Conservation (phyloP, 805 yeast species). For the Nakazawaea populi region DNA sequence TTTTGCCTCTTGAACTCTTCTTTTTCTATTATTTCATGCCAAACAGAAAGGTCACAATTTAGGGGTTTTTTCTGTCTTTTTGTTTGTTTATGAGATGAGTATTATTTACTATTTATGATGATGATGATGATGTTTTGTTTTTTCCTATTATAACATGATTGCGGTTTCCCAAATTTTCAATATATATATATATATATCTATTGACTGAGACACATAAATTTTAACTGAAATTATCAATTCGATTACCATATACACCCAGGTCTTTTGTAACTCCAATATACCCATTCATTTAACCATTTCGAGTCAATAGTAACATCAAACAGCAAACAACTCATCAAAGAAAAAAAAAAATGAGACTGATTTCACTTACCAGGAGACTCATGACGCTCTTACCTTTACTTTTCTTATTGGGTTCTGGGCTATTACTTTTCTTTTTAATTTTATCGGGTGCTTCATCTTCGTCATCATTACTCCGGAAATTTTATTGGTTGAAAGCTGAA, state of each 20-base stretch:
- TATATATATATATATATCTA: too few relatives aligned
- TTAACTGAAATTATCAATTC: too few relatives aligned
- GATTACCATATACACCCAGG: background rate
- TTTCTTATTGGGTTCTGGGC: constrained; percentile 7
- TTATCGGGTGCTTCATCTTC: constrained; percentile 56
- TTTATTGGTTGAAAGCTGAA: constrained; percentile 79
- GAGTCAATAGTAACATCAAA: background rate
- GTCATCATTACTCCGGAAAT: constrained; percentile 48
- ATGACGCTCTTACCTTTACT: constrained; percentile 5
- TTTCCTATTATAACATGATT: background rate
- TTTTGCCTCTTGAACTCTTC: too few relatives aligned
- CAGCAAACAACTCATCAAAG: too few relatives aligned
- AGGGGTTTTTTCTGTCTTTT: background rate
- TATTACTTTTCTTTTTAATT: constrained; percentile 47
- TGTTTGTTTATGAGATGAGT: background rate
- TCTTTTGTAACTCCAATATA: background rate
- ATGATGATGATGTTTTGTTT: too few relatives aligned
- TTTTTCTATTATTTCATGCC: too few relatives aligned
- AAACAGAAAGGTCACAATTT: too few relatives aligned
- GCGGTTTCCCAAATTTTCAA: constrained; percentile 2
- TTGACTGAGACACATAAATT: too few relatives aligned
- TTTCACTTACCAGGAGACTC: constrained; percentile 5
- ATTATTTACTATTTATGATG: too few relatives aligned
- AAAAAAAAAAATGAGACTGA: background rate
- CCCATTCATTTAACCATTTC: background rate